These are phyloP conservation scores for Salvia rosmarinus DNA, from an alignment of 257 asterid species.

Conservation along the genomic window DNA sequence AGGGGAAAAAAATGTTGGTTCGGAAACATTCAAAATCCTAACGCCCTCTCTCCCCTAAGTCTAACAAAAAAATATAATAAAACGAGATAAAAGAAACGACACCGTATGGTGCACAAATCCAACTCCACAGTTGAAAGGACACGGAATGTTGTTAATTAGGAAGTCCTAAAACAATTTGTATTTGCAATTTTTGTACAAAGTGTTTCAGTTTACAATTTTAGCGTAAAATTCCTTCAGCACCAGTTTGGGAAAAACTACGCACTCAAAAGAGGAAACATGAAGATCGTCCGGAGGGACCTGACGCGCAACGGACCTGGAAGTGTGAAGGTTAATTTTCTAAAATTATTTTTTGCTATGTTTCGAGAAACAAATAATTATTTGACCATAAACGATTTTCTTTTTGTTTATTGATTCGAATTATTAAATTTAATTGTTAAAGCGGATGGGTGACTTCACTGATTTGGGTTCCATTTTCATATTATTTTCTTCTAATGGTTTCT, in stretches of 20 bases:
- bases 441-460: constrained; percentile 7
- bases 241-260: neutral
- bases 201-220: neutral
- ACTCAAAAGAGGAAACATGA: constrained; percentile 46
- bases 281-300: constrained; percentile 58
- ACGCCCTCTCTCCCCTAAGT: too few relatives aligned
- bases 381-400: neutral
- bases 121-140: neutral
- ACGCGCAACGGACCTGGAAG: constrained; percentile 67
- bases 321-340: constrained; percentile 62
- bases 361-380: neutral
- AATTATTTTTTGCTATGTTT: neutral
- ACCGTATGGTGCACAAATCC: too few relatives aligned
- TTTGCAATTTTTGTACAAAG: neutral
- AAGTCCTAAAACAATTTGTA: neutral
- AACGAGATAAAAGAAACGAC: too few relatives aligned
- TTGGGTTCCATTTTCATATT: neutral
- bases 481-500: neutral
- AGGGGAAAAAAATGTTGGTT: too few relatives aligned
- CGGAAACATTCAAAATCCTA: too few relatives aligned
- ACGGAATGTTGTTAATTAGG: neutral
- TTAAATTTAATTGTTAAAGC: neutral
- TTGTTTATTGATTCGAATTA: neutral
- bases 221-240: neutral
- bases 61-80: too few relatives aligned